Evolutionary conservation across 345 rosid genomes (phyloP), one percentile per base, ranked within the genome.

Genomic region (Brassica rapa): DNA sequence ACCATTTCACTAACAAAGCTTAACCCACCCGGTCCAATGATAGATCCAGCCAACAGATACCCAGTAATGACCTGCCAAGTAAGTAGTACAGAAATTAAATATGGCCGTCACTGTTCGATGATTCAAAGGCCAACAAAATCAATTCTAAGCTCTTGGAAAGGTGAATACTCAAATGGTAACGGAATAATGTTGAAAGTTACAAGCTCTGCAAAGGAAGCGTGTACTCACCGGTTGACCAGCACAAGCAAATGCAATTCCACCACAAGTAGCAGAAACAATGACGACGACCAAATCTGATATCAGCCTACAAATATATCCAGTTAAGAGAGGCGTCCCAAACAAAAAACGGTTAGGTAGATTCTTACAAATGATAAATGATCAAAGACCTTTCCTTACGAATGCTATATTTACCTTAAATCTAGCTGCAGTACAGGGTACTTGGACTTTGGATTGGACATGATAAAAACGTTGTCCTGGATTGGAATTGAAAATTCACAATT

Each of bases 171-270:
- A 71, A 57, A 66, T 66, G 53, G 66, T 60, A 49, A 27, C 16
- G n/a, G 35, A 80, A 64, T 6, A 19, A 62, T n/a, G 15, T 25
- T 60, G 65, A 77, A 71, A 71, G 25, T 49, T 49, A 68, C 64
- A 73, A 56, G 76, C 63, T 59, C 74, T 27, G 68, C 29, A 74
- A 61, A 85, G 51, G 46, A 77, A 65, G 61, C 62, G 24, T 41
- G 59, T 62, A 46, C 93, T 81, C 66, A 94, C 98, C 88, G 97
- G 97, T 83, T 92, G 98, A 77, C 98, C 98, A 87, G 97, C 97
- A 84, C 95, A 94, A 69, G 98, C 98, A 86, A 94, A 94, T 53
- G 97, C 98, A 75, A 94, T 91, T 73, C 98, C 98, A 84, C 98
- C 98, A 82, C 97, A 94, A 83, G 97, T 90, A 73, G 98, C 98